Percentiles rank a stretch among this genome's conserved stretches.
Conservation (phyloP, 768 basidiomycete species). For the Lentinula sp. region DNA sequence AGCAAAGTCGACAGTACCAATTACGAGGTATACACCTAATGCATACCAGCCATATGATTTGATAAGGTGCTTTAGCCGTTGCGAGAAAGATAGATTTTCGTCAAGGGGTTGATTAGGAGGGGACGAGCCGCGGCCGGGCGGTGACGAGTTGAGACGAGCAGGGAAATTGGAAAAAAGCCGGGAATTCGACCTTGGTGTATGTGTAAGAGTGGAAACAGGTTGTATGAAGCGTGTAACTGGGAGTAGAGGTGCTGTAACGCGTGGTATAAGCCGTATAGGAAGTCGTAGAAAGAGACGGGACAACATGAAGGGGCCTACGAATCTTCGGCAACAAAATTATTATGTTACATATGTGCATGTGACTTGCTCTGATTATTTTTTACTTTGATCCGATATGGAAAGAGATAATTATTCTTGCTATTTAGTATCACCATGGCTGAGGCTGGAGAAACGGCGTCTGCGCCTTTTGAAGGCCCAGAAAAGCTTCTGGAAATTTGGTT, state of each 20-base stretch:
- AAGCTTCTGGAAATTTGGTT: slow-evolving; percentile 98
- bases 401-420: background rate
- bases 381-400: slow-evolving; percentile 28
- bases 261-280: slow-evolving; percentile 38
- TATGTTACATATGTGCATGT: background rate
- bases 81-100: slow-evolving; percentile 52
- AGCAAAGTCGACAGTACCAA: slow-evolving; percentile 75
- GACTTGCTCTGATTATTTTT: slow-evolving; percentile 25
- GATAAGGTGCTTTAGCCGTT: slow-evolving; percentile 75
- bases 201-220: slow-evolving; percentile 20
- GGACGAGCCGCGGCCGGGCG: slow-evolving; percentile 23
- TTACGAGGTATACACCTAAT: slow-evolving; percentile 76
- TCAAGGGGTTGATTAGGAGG: slow-evolving; percentile 21
- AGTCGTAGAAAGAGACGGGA: slow-evolving; percentile 37
- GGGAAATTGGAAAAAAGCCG: slow-evolving; percentile 46
- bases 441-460: slow-evolving; percentile 17
- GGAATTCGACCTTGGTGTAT: slow-evolving; percentile 23
- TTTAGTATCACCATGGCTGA: slow-evolving; percentile 1
- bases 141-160: slow-evolving; percentile 37
- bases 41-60: slow-evolving; percentile 97
- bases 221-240: slow-evolving; percentile 32
- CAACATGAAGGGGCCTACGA: slow-evolving; percentile 4
- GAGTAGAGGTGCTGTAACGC: slow-evolving; percentile 43
- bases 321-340: background rate
- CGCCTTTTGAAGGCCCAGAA: slow-evolving; percentile 89